Percentiles rank a stretch among this genome's conserved stretches.
Conservation (phyloP, 768 basidiomycete species). For the Tylopilus rubrobrunneus region DNA sequence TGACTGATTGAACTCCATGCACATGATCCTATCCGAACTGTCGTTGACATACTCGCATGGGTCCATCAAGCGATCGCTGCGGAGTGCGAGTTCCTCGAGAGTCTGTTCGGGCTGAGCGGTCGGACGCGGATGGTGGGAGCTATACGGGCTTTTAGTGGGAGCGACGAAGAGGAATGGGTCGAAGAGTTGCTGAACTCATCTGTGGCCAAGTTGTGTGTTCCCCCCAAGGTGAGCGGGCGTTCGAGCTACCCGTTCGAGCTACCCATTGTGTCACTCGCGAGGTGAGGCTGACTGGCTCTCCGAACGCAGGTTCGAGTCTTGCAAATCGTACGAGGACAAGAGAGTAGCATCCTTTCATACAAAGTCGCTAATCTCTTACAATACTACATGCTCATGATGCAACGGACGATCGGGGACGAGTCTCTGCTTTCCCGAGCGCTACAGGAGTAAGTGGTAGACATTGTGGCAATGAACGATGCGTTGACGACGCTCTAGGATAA, state of each 20-base stretch:
- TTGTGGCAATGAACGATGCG: background rate
- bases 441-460: conserved; percentile 24
- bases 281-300: background rate
- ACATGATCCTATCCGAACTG: conserved; percentile 93
- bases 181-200: conserved; percentile 75
- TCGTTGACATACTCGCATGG: conserved; percentile 99
- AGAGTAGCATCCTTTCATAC: conserved; percentile 88
- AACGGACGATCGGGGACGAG: conserved; percentile 81
- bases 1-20: conserved; percentile 97
- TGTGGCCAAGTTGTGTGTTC: conserved; percentile 79
- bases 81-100: conserved; percentile 91
- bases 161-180: conserved; percentile 76
- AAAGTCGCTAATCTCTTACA: conserved; percentile 93
- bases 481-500: conserved; percentile 51
- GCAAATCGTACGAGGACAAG: conserved; percentile 90
- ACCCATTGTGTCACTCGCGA: background rate
- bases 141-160: conserved; percentile 48
- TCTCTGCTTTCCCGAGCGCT: conserved; percentile 76
- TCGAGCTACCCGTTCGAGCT: too few species aligned
- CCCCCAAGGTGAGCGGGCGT: conserved; percentile 64
- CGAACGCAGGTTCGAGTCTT: conserved; percentile 71
- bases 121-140: conserved; percentile 68
- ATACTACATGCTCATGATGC: conserved; percentile 93
- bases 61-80: conserved; percentile 94
- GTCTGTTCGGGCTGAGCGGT: conserved; percentile 67